Evolutionary conservation across 139 green algal genomes (phyloP), one percentile per base, ranked within the genome.

Genomic region (Micractinium conductrix): DNA sequence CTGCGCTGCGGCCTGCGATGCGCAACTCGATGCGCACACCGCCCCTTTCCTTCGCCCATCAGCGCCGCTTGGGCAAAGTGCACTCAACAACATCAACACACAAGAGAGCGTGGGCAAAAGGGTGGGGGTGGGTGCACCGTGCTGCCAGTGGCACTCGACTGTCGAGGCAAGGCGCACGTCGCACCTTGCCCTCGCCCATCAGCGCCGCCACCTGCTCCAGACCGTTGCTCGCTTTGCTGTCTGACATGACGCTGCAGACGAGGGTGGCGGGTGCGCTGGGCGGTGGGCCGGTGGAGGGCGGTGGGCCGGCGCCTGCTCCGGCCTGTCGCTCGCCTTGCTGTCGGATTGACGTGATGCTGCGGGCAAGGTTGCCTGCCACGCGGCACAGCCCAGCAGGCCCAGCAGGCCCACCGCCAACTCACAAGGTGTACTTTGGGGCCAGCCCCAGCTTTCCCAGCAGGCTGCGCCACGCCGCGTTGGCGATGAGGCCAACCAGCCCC

Each of bases 401-500:
- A 21, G 68, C 68, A 12, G 9, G 22, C 10, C 30, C 68, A 74
- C 68, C 44, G n/a, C 44, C 45, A 30, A 48, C 78, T 83, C 78
- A 83, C 78, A 83, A 83, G 12, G 42, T 68, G 42, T 74, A 83
- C 16, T 17, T 60, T 2, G 40, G 60, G 16, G 69, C 85, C 38
- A 89, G 48, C n/a, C 79, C 16, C 68, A 89, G 42, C 6, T 44
- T 45, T 37, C 79, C 68, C 48, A 78, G 9, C 69, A 78, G 30
- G 55, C 12, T 82, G 33, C 68, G 42, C 71, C 35, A 40, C 10
- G 12, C 0, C 2, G 50, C 74, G 24, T 33, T 33, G 7, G 45
- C 50, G 69, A 86, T 58, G 71, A 81, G 67, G 12, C 4, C 44
- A 6, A 43, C 5, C 33, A 81, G 76, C n/a, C 67, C 81, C 44